Percentiles rank a stretch among this genome's conserved stretches.
Evolutionary conservation across 2,329 filamentous ascomycete species (phyloP).

Genomic region (Drechslerella coelobrocha): DNA sequence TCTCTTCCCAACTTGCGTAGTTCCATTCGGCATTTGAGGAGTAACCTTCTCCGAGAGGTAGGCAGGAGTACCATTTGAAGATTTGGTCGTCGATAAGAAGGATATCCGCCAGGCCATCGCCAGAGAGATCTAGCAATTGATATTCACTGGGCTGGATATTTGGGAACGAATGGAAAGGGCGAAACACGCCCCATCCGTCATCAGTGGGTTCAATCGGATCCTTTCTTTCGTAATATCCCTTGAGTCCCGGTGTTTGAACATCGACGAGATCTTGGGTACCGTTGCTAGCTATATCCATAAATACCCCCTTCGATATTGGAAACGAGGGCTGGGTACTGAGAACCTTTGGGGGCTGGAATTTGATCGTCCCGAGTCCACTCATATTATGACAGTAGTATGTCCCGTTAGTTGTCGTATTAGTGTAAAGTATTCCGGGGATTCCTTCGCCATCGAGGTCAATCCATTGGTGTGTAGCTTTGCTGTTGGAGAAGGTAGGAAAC

Average conservation of each 20-base stretch:
- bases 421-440: conserved; percentile 48
- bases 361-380: conserved; percentile 39
- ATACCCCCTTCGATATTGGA: background rate
- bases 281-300: conserved; percentile 29
- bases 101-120: conserved; percentile 54
- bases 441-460: conserved; percentile 55
- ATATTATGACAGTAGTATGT: background rate
- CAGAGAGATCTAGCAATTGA: conserved; percentile 52
- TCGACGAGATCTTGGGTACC: conserved; percentile 14
- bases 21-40: no score
- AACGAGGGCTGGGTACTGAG: background rate
- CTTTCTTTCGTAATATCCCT: conserved; percentile 39
- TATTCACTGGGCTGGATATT: conserved; percentile 23
- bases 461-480: conserved; percentile 43
- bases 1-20: background rate
- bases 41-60: background rate
- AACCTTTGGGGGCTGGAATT: background rate
- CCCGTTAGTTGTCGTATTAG: background rate
- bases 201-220: background rate
- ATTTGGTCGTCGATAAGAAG: conserved; percentile 41
- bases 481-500: conserved; percentile 8
- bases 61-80: conserved; percentile 14
- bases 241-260: background rate
- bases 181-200: conserved; percentile 18
- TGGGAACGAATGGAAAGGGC: conserved; percentile 12